A percentile compares a stretch with the other conserved stretches of the same genome.
These are phyloP conservation scores for Wickerhamomyces chaumierensis DNA, from an alignment of 805 yeast species.

Conservation along the genomic window DNA sequence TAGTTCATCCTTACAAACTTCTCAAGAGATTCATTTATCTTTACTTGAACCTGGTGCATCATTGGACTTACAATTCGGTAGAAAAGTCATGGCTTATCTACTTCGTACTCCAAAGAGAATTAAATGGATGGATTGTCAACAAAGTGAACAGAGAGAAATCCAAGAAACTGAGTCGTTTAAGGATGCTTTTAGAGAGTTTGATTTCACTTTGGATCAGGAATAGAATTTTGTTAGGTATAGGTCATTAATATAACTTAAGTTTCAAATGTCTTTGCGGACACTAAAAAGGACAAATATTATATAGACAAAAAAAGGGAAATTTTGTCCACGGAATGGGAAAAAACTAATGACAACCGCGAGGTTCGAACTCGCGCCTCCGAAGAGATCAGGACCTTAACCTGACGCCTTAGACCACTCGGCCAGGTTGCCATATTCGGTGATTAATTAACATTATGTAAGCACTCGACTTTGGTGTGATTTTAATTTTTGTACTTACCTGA, in stretches of 20 bases:
- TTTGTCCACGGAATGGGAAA: too few species aligned
- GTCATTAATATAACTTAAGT: not conserved
- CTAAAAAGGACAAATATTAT: too few species aligned
- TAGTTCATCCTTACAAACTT: slow-evolving; percentile 16
- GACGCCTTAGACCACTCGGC: slow-evolving; percentile 70
- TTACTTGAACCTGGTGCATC: slow-evolving; percentile 21
- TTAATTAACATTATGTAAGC: too few species aligned
- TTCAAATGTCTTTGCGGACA: too few species aligned
- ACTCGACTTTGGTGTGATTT: too few species aligned
- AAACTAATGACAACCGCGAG: slow-evolving; percentile 59
- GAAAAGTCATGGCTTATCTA: slow-evolving; percentile 62
- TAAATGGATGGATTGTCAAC: slow-evolving; percentile 72
- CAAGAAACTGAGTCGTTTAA: slow-evolving; percentile 56
- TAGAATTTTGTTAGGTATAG: not conserved
- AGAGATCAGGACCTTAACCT: slow-evolving; percentile 74
- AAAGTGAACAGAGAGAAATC: slow-evolving; percentile 49
- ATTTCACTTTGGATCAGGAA: slow-evolving; percentile 27
- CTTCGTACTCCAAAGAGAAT: slow-evolving; percentile 49
- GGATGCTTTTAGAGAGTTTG: slow-evolving; percentile 38
- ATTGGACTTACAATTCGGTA: slow-evolving; percentile 74
- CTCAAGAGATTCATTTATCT: slow-evolving; percentile 19
- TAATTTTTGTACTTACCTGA: too few species aligned
- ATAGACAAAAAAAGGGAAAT: too few species aligned
- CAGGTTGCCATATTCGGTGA: slow-evolving; percentile 53
- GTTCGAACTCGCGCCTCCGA: slow-evolving; percentile 84